These are phyloP conservation scores for Candida sp. DNA, from an alignment of 1,139 yeast species.

Conservation along the genomic window DNA sequence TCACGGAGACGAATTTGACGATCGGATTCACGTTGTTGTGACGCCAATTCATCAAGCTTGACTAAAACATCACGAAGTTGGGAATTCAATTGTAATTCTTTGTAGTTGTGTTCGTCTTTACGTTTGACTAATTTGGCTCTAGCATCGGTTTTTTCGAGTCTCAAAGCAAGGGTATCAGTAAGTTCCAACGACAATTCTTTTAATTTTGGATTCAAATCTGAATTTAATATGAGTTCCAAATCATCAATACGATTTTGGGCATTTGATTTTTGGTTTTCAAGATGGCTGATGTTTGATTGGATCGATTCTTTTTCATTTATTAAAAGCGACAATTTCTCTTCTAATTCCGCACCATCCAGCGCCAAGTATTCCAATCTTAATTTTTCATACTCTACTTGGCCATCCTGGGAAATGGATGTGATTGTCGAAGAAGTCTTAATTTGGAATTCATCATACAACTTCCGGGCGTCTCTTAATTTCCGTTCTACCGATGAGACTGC, in stretches of 20 bases:
- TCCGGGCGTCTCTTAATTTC: constrained; percentile 47
- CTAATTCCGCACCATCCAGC: constrained; percentile 56
- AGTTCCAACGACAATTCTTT: constrained; percentile 29
- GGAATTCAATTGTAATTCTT: constrained; percentile 58
- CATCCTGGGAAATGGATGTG: constrained; percentile 25
- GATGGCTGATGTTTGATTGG: constrained; percentile 31
- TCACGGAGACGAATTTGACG: constrained; percentile 70
- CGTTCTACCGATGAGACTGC: constrained; percentile 38
- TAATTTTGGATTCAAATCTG: constrained; percentile 29
- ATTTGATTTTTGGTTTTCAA: constrained; percentile 42
- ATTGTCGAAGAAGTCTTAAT: constrained; percentile 35
- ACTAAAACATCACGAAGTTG: constrained; percentile 60
- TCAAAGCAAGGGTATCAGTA: constrained; percentile 29
- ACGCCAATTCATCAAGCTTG: constrained; percentile 67
- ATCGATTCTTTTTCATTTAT: constrained; percentile 45
- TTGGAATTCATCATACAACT: constrained; percentile 44
- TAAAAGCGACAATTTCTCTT: constrained; percentile 44
- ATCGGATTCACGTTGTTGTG: constrained; percentile 72
- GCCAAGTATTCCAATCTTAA: constrained; percentile 58
- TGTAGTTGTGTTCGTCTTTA: constrained; percentile 42
- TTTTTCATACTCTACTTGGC: constrained; percentile 55
- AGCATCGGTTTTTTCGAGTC: constrained; percentile 39
- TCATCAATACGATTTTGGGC: constrained; percentile 37
- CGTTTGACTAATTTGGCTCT: constrained; percentile 38
- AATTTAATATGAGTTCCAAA: constrained; percentile 25